Evolutionary conservation across 2,329 filamentous ascomycete genomes (phyloP), one percentile per base, ranked within the genome.

Genomic region (Pseudocercospora pini-densiflorae): DNA sequence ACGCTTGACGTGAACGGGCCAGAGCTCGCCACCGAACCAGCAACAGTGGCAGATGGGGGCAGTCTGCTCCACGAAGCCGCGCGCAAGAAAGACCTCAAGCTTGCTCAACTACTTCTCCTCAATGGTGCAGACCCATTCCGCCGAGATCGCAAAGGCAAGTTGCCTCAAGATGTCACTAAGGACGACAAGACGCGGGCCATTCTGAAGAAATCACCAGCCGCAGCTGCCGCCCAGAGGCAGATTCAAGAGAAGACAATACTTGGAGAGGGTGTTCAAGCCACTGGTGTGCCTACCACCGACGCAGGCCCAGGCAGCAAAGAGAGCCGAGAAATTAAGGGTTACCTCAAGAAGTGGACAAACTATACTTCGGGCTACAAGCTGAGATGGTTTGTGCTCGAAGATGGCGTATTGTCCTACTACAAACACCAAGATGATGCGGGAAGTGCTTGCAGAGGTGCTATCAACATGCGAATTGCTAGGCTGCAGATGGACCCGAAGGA

Each of bases 341-440:
- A 98, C 78, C 84, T 99, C 64, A 98, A 97, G 82, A 99, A 99
- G 79, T 99, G 95, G 95, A 99, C 95, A 57, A 99, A 99, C 78
- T 99, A 99, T 78, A 94, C 94, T 23, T 94, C 92, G 77, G 95
- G 95, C 8, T 99, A 97, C 82, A 97, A 99, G 81, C 80, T 99
- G 70, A 87, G 95, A 67, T 99, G 94, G 94, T 99, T 99, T 77
- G 95, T 98, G 14, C 87, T 99, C 8, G 95, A 99, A 77, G 95
- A 99, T 77, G 95, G 95, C 12, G 94, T 99, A 12, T 81, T 99
- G 71, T 98, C 95, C 80, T 99, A 99, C 82, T 99, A 98, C 83
- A 99, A 99, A 81, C 93, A 98, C 78, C 95, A 99, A 81, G 95
- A 99, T 77, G 95, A 99, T 78, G 92, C 93, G 33, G 95, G 94